Evolutionary conservation across 139 green algal species (phyloP).

Genomic region (Astrephomene gubernaculifera): DNA sequence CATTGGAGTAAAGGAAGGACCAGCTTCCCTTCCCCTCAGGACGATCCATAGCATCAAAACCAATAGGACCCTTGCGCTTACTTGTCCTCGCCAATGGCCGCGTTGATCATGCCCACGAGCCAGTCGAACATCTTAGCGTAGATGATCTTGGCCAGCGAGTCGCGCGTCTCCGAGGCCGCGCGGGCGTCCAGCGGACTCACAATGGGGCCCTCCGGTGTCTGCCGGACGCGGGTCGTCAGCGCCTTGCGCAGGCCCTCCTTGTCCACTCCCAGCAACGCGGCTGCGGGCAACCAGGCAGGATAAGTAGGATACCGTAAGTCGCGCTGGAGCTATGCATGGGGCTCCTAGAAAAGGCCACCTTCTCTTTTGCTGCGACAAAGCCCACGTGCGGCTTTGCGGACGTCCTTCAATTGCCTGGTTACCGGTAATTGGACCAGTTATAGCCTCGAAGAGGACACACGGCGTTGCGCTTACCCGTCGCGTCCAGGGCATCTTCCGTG

Average conservation of each 20-base stretch:
- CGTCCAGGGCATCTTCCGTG: conserved; percentile 40
- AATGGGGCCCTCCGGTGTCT: conserved; percentile 93
- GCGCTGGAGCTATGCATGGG: no score
- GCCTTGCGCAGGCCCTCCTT: conserved; percentile 81
- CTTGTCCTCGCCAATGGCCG: conserved; percentile 71
- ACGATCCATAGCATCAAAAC: no score
- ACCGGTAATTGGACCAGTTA: no score
- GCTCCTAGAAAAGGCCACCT: no score
- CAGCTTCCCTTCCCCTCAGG: no score
- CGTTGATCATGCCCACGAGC: conserved; percentile 86
- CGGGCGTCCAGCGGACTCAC: conserved; percentile 85
- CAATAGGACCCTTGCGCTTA: not conserved
- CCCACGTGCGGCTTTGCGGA: no score
- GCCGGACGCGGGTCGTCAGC: conserved; percentile 91
- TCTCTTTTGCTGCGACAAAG: no score
- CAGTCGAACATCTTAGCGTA: conserved; percentile 98
- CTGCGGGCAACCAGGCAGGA: conserved; percentile 57
- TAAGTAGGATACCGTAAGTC: no score
- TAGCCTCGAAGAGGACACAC: no score
- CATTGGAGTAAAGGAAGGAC: no score
- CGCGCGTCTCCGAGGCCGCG: conserved; percentile 89
- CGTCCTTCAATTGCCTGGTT: no score
- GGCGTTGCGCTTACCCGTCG: conserved; percentile 54
- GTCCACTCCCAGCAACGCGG: conserved; percentile 83
- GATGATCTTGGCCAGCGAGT: conserved; percentile 96